phyloP scores from a whole-genome alignment of 2,329 filamentous ascomycete genomes.

The Aspergillus sp. region DNA sequence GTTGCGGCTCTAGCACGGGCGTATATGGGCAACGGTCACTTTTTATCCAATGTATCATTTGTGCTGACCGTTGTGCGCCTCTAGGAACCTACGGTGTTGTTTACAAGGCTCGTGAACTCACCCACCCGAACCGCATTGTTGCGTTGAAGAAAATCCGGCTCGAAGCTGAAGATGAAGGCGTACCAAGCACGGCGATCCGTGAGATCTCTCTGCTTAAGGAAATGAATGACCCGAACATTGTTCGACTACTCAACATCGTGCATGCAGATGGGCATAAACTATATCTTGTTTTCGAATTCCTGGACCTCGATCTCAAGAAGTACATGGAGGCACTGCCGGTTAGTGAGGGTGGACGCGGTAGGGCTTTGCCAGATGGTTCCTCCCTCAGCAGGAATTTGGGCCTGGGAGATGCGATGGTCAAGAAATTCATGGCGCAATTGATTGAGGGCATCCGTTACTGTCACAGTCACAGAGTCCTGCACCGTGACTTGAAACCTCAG shows the following conservation, averaged over 20 bases:
- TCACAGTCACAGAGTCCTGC: conserved; percentile 82
- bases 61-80: neutral
- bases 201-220: conserved; percentile 94
- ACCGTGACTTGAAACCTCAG: conserved; percentile 87
- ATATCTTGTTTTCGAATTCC: conserved; percentile 89
- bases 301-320: conserved; percentile 79
- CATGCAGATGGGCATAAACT: conserved; percentile 94
- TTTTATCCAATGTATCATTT: neutral
- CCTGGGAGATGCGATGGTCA: conserved; percentile 76
- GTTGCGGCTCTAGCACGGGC: neutral
- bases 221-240: conserved; percentile 89
- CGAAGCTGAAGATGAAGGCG: conserved; percentile 91
- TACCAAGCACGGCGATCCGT: conserved; percentile 88
- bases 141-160: conserved; percentile 94
- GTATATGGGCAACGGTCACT: neutral
- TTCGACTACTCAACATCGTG: conserved; percentile 85
- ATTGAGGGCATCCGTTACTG: conserved; percentile 84
- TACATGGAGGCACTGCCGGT: conserved; percentile 83
- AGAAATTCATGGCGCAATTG: conserved; percentile 90
- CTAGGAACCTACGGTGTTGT: conserved; percentile 91
- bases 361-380: conserved; percentile 77
- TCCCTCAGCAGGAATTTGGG: conserved; percentile 66
- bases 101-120: conserved; percentile 88
- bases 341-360: conserved; percentile 79
- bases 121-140: conserved; percentile 78